phyloP scores from a whole-genome alignment of 495 filamentous ascomycete genomes.

The Penicillium antarcticum region DNA sequence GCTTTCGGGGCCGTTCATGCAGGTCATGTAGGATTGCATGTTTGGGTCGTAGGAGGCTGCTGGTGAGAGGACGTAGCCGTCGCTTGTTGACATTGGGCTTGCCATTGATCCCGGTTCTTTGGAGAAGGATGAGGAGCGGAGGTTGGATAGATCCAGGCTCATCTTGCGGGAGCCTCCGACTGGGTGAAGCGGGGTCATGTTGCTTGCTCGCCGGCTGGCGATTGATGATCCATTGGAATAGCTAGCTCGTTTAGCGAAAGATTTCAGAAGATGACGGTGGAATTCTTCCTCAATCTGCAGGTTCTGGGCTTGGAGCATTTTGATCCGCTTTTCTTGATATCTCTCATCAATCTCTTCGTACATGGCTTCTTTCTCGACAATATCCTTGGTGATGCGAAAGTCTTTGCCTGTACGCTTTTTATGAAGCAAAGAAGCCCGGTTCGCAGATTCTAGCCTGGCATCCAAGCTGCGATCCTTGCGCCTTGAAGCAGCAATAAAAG shows the following conservation, averaged over 20 bases:
- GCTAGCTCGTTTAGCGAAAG: too few relatives aligned
- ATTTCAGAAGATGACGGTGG: constrained; percentile 40
- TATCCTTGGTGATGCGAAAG: constrained; percentile 79
- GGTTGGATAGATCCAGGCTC: constrained; percentile 38
- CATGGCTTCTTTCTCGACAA: constrained; percentile 92
- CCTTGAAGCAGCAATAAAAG: constrained; percentile 91
- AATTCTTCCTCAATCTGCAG: constrained; percentile 42
- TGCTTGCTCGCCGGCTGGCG: constrained; percentile 21
- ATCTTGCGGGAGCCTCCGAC: constrained; percentile 35
- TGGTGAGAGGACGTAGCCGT: constrained; percentile 32
- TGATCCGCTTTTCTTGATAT: constrained; percentile 43
- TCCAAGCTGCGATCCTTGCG: constrained; percentile 86
- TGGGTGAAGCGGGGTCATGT: constrained; percentile 25
- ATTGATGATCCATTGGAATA: constrained; percentile 28
- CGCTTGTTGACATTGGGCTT: constrained; percentile 20
- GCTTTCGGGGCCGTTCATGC: constrained; percentile 12
- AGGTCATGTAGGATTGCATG: constrained; percentile 27
- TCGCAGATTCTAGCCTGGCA: constrained; percentile 84
- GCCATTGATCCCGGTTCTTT: constrained; percentile 22
- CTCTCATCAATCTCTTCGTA: constrained; percentile 92
- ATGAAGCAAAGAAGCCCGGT: constrained; percentile 84
- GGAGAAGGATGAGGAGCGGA: constrained; percentile 30
- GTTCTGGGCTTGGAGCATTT: constrained; percentile 42
- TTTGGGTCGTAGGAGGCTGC: constrained; percentile 20
- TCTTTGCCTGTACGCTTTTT: constrained; percentile 82